Conservation (phyloP, 2,329 filamentous ascomycete genomes). For the Fusarium floridanum region DNA sequence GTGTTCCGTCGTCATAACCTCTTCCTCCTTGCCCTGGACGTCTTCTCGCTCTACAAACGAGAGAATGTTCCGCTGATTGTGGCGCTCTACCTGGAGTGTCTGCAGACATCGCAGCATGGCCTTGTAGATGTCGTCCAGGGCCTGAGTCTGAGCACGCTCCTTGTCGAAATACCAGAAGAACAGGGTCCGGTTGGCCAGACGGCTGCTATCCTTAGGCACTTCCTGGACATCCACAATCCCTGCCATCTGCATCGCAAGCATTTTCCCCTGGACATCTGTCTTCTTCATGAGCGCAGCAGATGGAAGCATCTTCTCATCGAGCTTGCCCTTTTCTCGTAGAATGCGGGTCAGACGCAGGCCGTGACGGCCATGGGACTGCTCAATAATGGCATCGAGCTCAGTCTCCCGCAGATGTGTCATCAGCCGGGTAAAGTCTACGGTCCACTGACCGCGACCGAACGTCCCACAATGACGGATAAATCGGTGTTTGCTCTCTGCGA, state of each 20-base stretch:
- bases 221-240: conserved; percentile 94
- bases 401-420: conserved; percentile 77
- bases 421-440: conserved; percentile 83
- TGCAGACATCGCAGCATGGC: conserved; percentile 88
- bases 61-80: conserved; percentile 78
- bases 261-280: conserved; percentile 84
- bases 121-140: conserved; percentile 89
- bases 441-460: conserved; percentile 79
- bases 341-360: conserved; percentile 89
- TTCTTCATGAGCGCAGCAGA: conserved; percentile 86
- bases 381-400: conserved; percentile 86
- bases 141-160: conserved; percentile 75
- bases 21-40: conserved; percentile 85
- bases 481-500: conserved; percentile 75
- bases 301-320: conserved; percentile 93
- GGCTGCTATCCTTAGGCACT: conserved; percentile 87
- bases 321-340: conserved; percentile 85
- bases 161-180: conserved; percentile 94
- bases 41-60: conserved; percentile 87
- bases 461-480: conserved; percentile 78
- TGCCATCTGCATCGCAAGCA: conserved; percentile 86
- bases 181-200: conserved; percentile 84
- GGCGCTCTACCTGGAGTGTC: conserved; percentile 81
- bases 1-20: conserved; percentile 81
- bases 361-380: conserved; percentile 79